phyloP scores from a whole-genome alignment of 2,329 filamentous ascomycete genomes.

The Scedosporium boydii region DNA sequence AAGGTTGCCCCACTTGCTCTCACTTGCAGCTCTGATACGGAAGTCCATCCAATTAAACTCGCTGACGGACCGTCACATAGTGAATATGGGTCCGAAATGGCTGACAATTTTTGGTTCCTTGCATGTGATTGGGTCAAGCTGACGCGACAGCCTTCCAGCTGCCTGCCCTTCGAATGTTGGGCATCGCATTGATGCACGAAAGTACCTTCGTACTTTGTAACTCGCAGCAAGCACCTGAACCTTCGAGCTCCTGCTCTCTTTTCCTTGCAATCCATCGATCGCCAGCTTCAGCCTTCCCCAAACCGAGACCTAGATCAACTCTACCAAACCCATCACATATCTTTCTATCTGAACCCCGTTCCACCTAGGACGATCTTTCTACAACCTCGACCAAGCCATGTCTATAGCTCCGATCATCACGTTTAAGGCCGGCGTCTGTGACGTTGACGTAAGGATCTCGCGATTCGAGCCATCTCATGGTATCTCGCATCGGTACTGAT shows the following conservation, averaged over 20 bases:
- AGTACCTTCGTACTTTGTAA: neutral
- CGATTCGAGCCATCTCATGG: neutral
- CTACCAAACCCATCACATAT: neutral
- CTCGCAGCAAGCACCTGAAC: neutral
- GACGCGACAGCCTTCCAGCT: constrained; percentile 3
- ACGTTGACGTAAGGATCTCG: constrained; percentile 59
- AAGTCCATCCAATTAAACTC: neutral
- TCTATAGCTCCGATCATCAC: constrained; percentile 80
- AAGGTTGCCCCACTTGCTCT: neutral
- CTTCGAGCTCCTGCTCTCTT: neutral
- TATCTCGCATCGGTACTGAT: constrained; percentile 4
- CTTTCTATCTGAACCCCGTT: neutral
- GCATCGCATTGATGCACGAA: neutral
- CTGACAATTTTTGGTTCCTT: neutral
- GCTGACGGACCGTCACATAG: neutral
- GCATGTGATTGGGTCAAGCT: neutral
- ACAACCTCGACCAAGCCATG: constrained; percentile 41
- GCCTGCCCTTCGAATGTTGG: neutral
- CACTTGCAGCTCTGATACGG: neutral
- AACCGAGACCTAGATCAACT: neutral
- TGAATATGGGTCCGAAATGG: neutral
- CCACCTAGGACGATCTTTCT: neutral
- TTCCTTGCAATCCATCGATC: neutral
- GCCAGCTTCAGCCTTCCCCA: neutral
- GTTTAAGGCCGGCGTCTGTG: constrained; percentile 90